phyloP scores from a whole-genome alignment of 106 monocot species.

The Hemerocallis citrina region DNA sequence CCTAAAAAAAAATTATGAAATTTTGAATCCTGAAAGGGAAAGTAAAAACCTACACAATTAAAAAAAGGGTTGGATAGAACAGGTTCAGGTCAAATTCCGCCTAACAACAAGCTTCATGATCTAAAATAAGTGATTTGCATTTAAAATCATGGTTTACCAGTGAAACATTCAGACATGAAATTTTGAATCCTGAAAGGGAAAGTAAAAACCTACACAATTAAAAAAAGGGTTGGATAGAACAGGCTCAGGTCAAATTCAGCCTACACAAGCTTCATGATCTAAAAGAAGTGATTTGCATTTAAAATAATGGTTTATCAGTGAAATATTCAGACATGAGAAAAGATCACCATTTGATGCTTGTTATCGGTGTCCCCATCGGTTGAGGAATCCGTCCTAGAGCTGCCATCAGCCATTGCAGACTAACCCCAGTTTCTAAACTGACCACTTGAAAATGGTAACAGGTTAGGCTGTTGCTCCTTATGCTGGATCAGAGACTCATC shows the following conservation, averaged over 20 bases:
- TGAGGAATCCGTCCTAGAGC: slow-evolving; percentile 76
- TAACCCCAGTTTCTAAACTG: slow-evolving; percentile 57
- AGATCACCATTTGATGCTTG: slow-evolving; percentile 52
- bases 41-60: not conserved
- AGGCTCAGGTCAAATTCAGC: not conserved
- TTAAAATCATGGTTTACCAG: not conserved
- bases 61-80: not conserved
- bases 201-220: not conserved
- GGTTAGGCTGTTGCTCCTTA: slow-evolving; percentile 15
- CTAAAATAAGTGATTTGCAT: not conserved
- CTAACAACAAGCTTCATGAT: not conserved
- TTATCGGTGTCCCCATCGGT: slow-evolving; percentile 70
- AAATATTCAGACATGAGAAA: not conserved
- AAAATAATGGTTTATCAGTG: not conserved
- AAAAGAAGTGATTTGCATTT: not conserved
- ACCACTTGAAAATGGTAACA: slow-evolving; percentile 18
- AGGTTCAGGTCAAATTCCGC: not conserved
- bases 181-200: not conserved
- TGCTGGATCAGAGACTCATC: slow-evolving; percentile 17
- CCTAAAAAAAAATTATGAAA: too few relatives aligned
- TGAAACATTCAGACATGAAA: not conserved
- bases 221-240: too few relatives aligned
- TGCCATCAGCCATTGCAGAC: slow-evolving; percentile 59
- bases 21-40: not conserved
- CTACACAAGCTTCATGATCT: not conserved